Percentiles rank a stretch among this genome's conserved stretches.
Evolutionary conservation across 345 rosid species (phyloP).

Genomic region (Salix suchowensis): DNA sequence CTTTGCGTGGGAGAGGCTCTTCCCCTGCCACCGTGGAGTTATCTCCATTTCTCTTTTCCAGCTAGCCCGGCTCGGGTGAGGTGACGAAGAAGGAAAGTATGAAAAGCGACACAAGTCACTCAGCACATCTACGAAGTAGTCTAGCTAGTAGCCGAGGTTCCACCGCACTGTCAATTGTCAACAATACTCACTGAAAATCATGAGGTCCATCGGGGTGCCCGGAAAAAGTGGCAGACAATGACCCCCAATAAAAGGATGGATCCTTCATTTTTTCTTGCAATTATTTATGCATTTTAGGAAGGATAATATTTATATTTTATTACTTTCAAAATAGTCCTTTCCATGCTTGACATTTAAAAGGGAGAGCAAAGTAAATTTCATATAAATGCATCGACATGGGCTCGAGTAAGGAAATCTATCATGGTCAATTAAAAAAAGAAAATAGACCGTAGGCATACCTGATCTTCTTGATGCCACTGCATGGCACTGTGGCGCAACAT

Average conservation of each 20-base stretch:
- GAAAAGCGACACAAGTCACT: not conserved
- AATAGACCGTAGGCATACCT: not conserved
- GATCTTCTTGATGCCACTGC: not conserved
- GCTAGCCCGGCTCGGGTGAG: not conserved
- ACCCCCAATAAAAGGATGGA: not conserved
- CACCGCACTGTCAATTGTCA: not conserved
- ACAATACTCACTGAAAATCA: not conserved
- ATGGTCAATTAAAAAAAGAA: no score
- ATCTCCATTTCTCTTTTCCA: not conserved
- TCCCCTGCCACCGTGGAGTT: not conserved
- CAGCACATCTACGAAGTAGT: not conserved
- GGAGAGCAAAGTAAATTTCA: no score
- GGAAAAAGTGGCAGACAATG: not conserved
- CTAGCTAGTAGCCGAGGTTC: not conserved
- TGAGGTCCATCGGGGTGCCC: not conserved
- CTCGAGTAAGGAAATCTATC: no score
- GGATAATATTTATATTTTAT: no score
- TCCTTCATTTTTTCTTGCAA: not conserved
- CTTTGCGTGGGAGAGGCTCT: not conserved
- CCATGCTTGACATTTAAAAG: no score
- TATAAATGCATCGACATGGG: no score
- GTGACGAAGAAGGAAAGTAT: not conserved
- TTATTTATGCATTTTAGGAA: not conserved
- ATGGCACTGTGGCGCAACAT: constrained; percentile 3
- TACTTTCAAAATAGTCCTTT: no score